Evolutionary conservation across 2,329 filamentous ascomycete genomes (phyloP), one percentile per base, ranked within the genome.

Genomic region (Stemphylium vesicarium): DNA sequence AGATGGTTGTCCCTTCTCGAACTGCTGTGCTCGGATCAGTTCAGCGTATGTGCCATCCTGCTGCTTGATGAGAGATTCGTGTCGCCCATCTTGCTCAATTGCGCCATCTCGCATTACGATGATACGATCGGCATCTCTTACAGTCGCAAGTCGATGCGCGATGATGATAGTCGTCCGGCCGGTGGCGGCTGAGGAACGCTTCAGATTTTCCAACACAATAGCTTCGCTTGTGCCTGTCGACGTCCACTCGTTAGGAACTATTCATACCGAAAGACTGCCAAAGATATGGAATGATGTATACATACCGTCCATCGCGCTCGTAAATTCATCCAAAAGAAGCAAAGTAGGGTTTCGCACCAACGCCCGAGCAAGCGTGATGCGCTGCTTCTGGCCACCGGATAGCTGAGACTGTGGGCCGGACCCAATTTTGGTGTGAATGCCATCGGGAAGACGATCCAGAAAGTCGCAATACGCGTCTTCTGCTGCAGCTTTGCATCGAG

Each of bases 381-480:
- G 69, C 49, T 76, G 73, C 49, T 75, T 75, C 44, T 76, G 74
- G 12, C 74, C 74, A 18, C 74, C 74, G 18, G 74, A 76, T 4
- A 75, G 65, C 52, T 70, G 70, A 5, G 69, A 69, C 18, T 70
- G 69, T 32, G 70, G 65, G 3, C 69, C 70, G 11, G 71, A 62
- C n/a, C 73, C 69, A 41, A 75, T 66, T 10, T 55, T 58, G 13
- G 72, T 75, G 22, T 73, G 48, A 7, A 74, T 64, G 6, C 73
- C 74, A 38, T 76, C 60, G 4, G 74, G 72, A 6, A 77, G 65
- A 16, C 65, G 60, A 18, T 68, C 65, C 12, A 76, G 56, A 50
- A 76, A 76, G 32, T 76, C 73, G 38, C 69, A 73, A 69, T 88
- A 84, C 2, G 87, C 86, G 32, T 87, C 78, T 8, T 71, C 73